phyloP scores from a whole-genome alignment of 129 eudicot species.

The Deinandra increscens region DNA sequence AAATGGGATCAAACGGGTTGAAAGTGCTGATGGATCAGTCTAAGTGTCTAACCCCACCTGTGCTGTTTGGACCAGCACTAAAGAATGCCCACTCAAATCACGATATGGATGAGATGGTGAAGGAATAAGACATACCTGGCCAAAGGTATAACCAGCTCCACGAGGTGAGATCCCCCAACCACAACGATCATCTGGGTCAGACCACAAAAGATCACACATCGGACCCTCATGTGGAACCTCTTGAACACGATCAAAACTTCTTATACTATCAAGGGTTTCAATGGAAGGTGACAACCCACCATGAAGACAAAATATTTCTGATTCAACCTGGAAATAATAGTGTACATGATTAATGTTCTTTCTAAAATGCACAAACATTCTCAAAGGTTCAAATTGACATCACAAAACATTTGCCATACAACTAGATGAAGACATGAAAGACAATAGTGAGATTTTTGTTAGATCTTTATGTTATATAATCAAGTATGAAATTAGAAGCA shows the following conservation, averaged over 20 bases:
- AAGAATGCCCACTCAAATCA: background rate
- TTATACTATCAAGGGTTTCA: constrained; percentile 76
- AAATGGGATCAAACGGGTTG: background rate
- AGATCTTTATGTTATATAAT: background rate
- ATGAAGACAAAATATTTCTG: constrained; percentile 83
- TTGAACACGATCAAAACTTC: constrained; percentile 87
- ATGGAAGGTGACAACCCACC: constrained; percentile 86
- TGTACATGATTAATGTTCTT: background rate
- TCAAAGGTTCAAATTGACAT: background rate
- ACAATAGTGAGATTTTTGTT: background rate
- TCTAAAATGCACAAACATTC: background rate
- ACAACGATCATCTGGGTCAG: constrained; percentile 89
- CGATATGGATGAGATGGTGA: background rate
- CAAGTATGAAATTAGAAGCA: background rate
- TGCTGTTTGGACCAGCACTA: background rate
- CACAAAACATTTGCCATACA: background rate
- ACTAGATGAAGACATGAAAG: background rate
- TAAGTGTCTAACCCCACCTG: background rate
- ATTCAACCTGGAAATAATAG: constrained; percentile 54
- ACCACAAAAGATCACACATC: constrained; percentile 85
- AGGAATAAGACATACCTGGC: constrained; percentile 48
- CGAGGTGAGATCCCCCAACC: constrained; percentile 92
- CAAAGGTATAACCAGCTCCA: constrained; percentile 92
- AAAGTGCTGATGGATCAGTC: background rate
- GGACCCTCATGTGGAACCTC: constrained; percentile 93